Base-by-base conservation (phyloP, 2,329 filamentous ascomycete genomes). In the Amauroascus verrucosus region DNA sequence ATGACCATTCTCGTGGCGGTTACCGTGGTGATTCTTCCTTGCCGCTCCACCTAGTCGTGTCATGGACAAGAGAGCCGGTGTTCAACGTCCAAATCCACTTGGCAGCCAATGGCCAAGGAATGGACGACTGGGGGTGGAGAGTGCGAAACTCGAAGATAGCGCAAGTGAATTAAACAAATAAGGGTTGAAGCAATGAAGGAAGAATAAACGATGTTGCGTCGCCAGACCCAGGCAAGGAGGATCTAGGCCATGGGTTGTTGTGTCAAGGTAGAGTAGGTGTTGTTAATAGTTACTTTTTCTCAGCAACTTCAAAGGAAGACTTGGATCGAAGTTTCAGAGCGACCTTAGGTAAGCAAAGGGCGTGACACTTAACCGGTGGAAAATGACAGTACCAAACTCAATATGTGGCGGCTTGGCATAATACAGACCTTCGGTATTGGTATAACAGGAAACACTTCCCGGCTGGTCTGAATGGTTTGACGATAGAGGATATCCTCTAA, bases 1-100 rank as follows among this genome's bases (percentile, higher is more conserved):
- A 70, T 88, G 77, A 66, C 88, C 88, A 84, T 87, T 89, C 74
- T 95, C 89, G 74, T 94, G 85, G 70, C 85, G 82, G 65, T 77
- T 81, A 72, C 84, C 84, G 74, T 82, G 78, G 74, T 82, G 78
- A 73, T 76, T 84, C 68, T 75, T 74, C 65, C 72, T 72, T 67
- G 70, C 68, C 64, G 72, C 69, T 64, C 66, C 67, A 59, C 66
- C 68, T 69, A 69, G 70, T 66, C 72, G 72, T 70, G 72, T 71
- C 73, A 75, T 75, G 68, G 73, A 70, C 67, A 63, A 72, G 64
- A 52, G 33, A 62, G 65, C 65, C 66, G 62, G 62, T 66, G 62
- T 65, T 63, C 67, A 65, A 68, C 67, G 66, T 69, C 69, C 70
- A 64, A 71, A 69, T 72, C 70, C 65, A 66, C 70, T 72, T 72